Base-by-base conservation (phyloP, 768 basidiomycete species). In the Neoboletus magnificus region DNA sequence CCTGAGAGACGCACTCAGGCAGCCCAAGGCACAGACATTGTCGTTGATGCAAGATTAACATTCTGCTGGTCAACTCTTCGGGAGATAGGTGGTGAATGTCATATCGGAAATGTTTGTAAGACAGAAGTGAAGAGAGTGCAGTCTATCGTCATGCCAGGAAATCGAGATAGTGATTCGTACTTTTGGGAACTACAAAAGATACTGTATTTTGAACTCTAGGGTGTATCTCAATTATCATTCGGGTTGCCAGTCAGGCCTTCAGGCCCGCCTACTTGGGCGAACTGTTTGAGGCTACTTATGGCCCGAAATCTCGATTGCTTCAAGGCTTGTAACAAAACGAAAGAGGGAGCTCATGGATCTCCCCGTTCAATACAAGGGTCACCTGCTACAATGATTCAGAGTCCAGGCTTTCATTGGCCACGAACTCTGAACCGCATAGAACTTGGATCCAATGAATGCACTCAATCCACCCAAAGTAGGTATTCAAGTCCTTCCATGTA, bases 1-100 rank as follows among this genome's bases (percentile, higher is more conserved):
- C 36, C 41, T 45, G 43, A 60, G 57, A 25, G 47, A 54, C 13
- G 45, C 39, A 16, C 46, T 53, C 32, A 47, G 49, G 42, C 30
- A 58, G n/a, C 37, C 37, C 25, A 15, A 20, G 9, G 39, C 29
- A 16, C 45, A 39, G 29, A 22, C 27, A 20, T 44, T 13, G 4
- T 35, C 29, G 20, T 42, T 13, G 36, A 22, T 42, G 32, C 20
- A 35, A 36, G 27, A 44, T 35, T 18, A 39, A 11, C 7, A 27
- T 37, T 29, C 1, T 32, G 18, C 25, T 18, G 33, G 25, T 49
- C 6, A 4, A 20, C 10, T 27, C 23, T 50, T 10, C 47, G n/a
- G n/a, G 5, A 22, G 43, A 36, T n/a, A 18, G 7, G 23, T 25
- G 7, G 35, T 36, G 6, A 25, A 23, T 36, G 47, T 0, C 25